These are phyloP conservation scores for Hibiscus trionum DNA, from an alignment of 345 rosid species.

Conservation along the genomic window DNA sequence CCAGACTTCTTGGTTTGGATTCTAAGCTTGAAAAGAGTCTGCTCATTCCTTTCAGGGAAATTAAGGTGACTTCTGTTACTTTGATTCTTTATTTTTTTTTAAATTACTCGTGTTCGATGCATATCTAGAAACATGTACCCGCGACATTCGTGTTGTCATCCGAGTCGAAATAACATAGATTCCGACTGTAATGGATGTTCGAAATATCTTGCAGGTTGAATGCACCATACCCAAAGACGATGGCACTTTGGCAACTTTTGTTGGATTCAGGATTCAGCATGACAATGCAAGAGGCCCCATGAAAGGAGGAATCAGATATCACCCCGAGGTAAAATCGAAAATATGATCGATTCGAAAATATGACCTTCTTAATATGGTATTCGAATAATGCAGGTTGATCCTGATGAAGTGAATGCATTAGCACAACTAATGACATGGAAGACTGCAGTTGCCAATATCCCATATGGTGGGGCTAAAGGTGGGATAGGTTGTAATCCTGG, in stretches of 20 bases:
- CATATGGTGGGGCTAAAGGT: conserved; percentile 97
- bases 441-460: conserved; percentile 92
- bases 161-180: too few species aligned
- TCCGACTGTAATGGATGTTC: neutral
- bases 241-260: conserved; percentile 79
- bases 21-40: conserved; percentile 93
- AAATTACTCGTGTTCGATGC: neutral
- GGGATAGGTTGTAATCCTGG: conserved; percentile 88
- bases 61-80: conserved; percentile 45
- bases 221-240: conserved; percentile 92
- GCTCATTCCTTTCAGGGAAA: conserved; percentile 94
- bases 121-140: too few species aligned
- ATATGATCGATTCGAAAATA: neutral
- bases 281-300: conserved; percentile 99
- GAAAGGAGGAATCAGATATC: conserved; percentile 99
- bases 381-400: conserved; percentile 58
- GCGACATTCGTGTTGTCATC: too few species aligned
- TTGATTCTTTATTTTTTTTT: neutral
- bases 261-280: conserved; percentile 91
- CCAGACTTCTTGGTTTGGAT: conserved; percentile 85
- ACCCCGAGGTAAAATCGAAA: conserved; percentile 47
- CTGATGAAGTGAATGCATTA: conserved; percentile 92
- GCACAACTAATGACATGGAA: conserved; percentile 99
- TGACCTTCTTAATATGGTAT: neutral
- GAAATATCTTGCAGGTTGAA: conserved; percentile 57